Evolutionary conservation across 2,329 filamentous ascomycete species (phyloP).

Genomic region (Pochonia chlamydosporia): DNA sequence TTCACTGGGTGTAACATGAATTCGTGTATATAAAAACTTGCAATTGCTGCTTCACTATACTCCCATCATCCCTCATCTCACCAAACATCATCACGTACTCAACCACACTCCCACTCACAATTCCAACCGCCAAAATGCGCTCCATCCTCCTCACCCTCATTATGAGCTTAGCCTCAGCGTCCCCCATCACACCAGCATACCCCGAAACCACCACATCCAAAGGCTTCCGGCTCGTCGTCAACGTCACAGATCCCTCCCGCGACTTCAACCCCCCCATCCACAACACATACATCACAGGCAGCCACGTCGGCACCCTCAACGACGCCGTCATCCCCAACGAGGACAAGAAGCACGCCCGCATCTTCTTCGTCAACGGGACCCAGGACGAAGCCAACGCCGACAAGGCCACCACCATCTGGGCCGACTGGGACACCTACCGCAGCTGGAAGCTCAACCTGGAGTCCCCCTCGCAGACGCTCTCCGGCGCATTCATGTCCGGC

Average conservation of each 20-base stretch:
- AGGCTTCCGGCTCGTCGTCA: background rate
- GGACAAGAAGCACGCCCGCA: background rate
- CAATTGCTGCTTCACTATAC: too few species aligned
- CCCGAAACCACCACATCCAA: background rate
- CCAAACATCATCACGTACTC: background rate
- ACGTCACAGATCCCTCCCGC: background rate
- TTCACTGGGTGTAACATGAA: too few species aligned
- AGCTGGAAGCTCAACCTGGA: background rate
- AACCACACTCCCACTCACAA: too few species aligned
- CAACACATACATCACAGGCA: background rate
- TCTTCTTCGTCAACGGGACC: background rate
- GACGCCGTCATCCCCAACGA: background rate
- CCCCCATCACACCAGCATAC: background rate
- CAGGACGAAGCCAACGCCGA: background rate
- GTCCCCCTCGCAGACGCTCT: background rate
- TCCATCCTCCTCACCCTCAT: background rate
- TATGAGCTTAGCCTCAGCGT: background rate
- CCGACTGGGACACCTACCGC: background rate
- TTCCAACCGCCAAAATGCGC: background rate
- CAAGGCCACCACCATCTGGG: background rate
- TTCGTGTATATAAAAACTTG: too few species aligned
- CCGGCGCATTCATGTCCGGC: background rate
- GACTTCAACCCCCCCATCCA: background rate
- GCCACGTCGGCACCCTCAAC: background rate
- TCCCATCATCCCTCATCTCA: too few species aligned